Base-by-base conservation (phyloP, 495 filamentous ascomycete species). In the Trichoderma virens region DNA sequence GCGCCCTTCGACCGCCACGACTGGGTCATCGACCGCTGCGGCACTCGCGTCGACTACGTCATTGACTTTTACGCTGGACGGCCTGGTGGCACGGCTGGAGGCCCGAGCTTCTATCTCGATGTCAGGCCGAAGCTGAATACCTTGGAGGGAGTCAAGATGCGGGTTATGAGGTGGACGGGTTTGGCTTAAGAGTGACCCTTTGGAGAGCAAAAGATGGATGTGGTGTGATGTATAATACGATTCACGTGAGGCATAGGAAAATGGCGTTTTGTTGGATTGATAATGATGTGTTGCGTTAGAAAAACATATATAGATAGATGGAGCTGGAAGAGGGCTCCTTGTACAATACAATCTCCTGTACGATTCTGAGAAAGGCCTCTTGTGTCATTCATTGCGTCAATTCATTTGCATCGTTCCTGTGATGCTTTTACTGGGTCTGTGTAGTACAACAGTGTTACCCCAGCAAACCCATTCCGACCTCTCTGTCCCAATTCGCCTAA, bases 51-150 rank as follows among this genome's bases (percentile, higher is more conserved):
- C 45, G 94, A 97, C 71, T 98, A 98, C 72, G 86, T 98, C 30
- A 98, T 98, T 75, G 94, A 98, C 76, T 98, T 98, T 73, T 98
- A 98, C 73, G 84, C 88, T 34, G 94, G 94, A 0, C 90, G 87
- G 67, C 78, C 83, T 60, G 75, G 78, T 31, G 71, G 70, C 41
- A 74, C 65, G 38, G 78, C 73, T 6, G 79, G 77, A 0, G 88
- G 87, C 67, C 74, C 97, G 66, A 96, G 88, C 67, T 98, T 98
- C 74, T 97, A 91, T 74, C 75, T 98, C 65, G 94, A 98, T 73
- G 94, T 98, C 20, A 82, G 94, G 72, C 94, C 94, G 4, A 98
- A 98, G 80, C 68, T 98, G 74, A 96, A 96, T 77, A 88, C 82
- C 41, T 90, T 85, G 81, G 94, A 98, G 77, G 94, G 94, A 0